phyloP scores from a whole-genome alignment of 306 rosid species.

The Vigna mungo region DNA sequence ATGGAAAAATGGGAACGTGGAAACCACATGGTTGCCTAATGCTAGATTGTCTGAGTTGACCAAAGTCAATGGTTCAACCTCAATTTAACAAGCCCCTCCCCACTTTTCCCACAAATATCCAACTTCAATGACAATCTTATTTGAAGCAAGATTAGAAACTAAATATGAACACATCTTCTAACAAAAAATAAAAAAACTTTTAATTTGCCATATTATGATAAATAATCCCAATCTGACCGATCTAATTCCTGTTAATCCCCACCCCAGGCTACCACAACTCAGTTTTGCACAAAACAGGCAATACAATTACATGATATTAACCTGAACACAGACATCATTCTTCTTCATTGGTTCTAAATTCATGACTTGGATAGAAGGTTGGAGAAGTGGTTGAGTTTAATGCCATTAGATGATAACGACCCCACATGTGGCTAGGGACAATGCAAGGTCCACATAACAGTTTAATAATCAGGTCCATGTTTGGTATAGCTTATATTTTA shows the following conservation, averaged over 20 bases:
- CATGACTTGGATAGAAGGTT: neutral
- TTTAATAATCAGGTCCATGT: neutral
- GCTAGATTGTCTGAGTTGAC: neutral
- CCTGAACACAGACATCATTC: neutral
- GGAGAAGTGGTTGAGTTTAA: neutral
- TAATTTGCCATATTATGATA: too few species aligned
- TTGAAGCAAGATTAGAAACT: neutral
- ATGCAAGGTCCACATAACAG: neutral
- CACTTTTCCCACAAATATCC: neutral
- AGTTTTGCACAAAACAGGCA: neutral
- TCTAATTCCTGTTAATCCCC: neutral
- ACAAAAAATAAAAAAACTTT: neutral
- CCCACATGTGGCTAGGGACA: neutral
- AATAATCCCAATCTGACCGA: too few species aligned
- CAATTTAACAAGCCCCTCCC: neutral
- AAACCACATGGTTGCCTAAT: neutral
- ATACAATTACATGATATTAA: neutral
- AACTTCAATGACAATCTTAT: neutral
- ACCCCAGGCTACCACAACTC: neutral
- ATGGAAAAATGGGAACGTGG: slow-evolving; percentile 13
- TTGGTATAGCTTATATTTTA: neutral
- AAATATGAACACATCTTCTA: too few species aligned
- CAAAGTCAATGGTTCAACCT: neutral
- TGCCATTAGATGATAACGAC: neutral
- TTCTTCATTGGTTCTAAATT: neutral